Evolutionary conservation across 192 early-diverging fungal genomes (phyloP).

Genomic region (Backusella liffmaniae): DNA sequence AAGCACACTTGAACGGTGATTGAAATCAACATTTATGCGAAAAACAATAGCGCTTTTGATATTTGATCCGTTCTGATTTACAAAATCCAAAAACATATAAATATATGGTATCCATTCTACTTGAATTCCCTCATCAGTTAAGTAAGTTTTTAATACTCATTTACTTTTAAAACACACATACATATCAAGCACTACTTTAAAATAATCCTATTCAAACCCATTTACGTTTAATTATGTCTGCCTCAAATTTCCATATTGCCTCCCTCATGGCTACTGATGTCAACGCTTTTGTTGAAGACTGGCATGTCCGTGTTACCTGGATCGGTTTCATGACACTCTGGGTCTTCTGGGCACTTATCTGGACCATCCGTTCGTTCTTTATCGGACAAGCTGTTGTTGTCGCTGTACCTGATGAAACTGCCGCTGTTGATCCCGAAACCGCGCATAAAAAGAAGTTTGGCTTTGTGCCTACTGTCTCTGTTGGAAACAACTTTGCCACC

Average conservation of each 20-base stretch:
- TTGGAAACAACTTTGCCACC: neutral
- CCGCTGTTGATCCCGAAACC: neutral
- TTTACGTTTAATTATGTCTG: neutral
- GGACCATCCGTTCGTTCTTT: constrained; percentile 5
- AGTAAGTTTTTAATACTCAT: neutral
- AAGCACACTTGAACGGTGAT: neutral
- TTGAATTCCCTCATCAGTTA: neutral
- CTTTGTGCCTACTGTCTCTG: neutral
- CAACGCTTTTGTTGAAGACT: constrained; percentile 11
- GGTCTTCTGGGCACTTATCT: constrained; percentile 30
- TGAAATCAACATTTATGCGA: neutral
- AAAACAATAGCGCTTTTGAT: neutral
- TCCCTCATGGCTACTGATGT: neutral
- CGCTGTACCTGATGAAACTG: neutral
- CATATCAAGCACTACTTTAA: neutral
- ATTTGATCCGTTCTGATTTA: neutral
- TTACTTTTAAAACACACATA: neutral
- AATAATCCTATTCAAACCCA: neutral
- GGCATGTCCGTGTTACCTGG: constrained; percentile 26
- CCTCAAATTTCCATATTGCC: neutral
- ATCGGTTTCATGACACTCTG: constrained; percentile 29
- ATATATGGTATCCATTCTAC: neutral
- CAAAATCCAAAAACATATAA: neutral
- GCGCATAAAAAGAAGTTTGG: neutral
- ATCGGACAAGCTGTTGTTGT: neutral